Conservation (phyloP, 1,284 basidiomycete genomes). For the Mycena citricolor region DNA sequence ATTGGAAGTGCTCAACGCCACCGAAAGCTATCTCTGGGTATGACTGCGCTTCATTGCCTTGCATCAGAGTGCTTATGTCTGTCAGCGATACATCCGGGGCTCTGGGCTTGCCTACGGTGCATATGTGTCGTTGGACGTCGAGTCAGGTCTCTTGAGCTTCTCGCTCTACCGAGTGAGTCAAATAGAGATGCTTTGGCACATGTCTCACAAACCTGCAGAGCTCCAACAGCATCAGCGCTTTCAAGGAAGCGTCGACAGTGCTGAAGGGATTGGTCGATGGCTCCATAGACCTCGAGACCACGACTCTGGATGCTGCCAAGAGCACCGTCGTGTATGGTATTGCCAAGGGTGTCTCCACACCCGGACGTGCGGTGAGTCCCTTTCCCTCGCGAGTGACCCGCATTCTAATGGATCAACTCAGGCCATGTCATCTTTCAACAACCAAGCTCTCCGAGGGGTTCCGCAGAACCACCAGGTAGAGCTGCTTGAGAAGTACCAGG, state of each 20-base stretch:
- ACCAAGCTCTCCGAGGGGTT: slow-evolving; percentile 84
- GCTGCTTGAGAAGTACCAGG: slow-evolving; percentile 76
- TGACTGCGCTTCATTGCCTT: slow-evolving; percentile 19
- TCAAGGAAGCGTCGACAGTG: slow-evolving; percentile 77
- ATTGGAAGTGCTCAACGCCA: slow-evolving; percentile 86
- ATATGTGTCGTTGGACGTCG: slow-evolving; percentile 74
- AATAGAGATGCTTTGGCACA: neutral
- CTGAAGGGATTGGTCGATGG: slow-evolving; percentile 77
- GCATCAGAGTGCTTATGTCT: slow-evolving; percentile 2
- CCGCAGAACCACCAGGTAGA: slow-evolving; percentile 72
- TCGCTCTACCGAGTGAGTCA: slow-evolving; percentile 74
- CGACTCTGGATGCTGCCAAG: slow-evolving; percentile 89
- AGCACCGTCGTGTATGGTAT: slow-evolving; percentile 87
- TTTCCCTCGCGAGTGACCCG: neutral
- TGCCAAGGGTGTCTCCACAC: slow-evolving; percentile 81
- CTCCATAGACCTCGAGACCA: slow-evolving; percentile 75
- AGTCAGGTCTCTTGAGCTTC: slow-evolving; percentile 83
- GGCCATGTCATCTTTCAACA: slow-evolving; percentile 80
- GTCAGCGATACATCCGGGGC: slow-evolving; percentile 80
- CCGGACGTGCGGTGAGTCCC: slow-evolving; percentile 73
- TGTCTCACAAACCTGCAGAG: slow-evolving; percentile 48
- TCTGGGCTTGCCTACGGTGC: slow-evolving; percentile 95
- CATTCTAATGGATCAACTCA: slow-evolving; percentile 30
- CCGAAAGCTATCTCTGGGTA: slow-evolving; percentile 96
- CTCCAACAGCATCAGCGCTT: slow-evolving; percentile 86